Evolutionary conservation across 805 yeast genomes (phyloP).

Genomic region (Naumovozyma dairenensis): DNA sequence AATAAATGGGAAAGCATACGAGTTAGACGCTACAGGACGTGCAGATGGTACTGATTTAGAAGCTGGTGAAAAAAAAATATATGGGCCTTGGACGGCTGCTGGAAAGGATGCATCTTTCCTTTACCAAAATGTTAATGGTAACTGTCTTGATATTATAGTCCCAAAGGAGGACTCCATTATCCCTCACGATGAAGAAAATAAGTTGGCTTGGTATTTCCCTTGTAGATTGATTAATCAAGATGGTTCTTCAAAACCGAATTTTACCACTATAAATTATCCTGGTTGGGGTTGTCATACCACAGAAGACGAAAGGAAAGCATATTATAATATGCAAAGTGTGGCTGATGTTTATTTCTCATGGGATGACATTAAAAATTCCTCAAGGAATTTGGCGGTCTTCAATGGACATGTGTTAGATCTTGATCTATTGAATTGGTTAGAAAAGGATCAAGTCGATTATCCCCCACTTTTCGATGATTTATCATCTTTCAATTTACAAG

Average conservation of each 20-base stretch:
- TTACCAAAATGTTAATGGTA: slow-evolving; percentile 86
- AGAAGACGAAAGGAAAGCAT: slow-evolving; percentile 54
- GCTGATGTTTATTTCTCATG: slow-evolving; percentile 85
- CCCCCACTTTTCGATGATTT: slow-evolving; percentile 65
- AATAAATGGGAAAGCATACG: slow-evolving; percentile 75
- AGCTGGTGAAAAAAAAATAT: slow-evolving; percentile 54
- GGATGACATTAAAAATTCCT: slow-evolving; percentile 65
- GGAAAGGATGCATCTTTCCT: slow-evolving; percentile 76
- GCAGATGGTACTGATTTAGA: slow-evolving; percentile 76
- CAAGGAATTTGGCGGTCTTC: slow-evolving; percentile 75
- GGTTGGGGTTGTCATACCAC: slow-evolving; percentile 94
- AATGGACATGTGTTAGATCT: slow-evolving; percentile 85
- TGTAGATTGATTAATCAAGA: slow-evolving; percentile 63
- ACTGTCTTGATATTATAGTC: slow-evolving; percentile 67
- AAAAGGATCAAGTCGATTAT: slow-evolving; percentile 54
- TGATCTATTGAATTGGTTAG: slow-evolving; percentile 66
- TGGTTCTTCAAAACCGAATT: slow-evolving; percentile 61
- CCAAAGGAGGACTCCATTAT: slow-evolving; percentile 64
- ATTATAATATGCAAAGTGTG: slow-evolving; percentile 44
- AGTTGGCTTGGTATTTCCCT: slow-evolving; percentile 94
- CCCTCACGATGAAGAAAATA: slow-evolving; percentile 51
- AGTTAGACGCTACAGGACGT: slow-evolving; percentile 47
- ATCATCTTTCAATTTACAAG: slow-evolving; percentile 42
- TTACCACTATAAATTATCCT: slow-evolving; percentile 49
- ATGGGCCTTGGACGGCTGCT: slow-evolving; percentile 82